Evolutionary conservation across 345 rosid genomes (phyloP).

Genomic region (Boechera divaricarpa): DNA sequence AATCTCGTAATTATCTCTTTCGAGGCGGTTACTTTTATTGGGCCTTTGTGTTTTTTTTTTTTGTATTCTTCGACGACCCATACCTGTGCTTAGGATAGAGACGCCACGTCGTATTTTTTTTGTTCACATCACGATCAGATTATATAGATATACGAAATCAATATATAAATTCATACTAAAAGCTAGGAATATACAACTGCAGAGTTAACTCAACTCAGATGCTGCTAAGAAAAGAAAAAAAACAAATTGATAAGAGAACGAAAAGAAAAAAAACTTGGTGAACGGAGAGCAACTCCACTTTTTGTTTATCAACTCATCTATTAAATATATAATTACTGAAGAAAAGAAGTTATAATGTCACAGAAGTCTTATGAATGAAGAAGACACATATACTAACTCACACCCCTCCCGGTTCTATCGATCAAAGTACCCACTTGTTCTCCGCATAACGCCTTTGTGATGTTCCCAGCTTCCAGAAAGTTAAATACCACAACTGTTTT

Average conservation of each 20-base stretch:
- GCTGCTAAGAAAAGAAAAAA: not conserved
- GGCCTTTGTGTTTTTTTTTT: constrained; percentile 9
- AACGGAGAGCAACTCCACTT: constrained; percentile 14
- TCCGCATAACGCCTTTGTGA: constrained; percentile 83
- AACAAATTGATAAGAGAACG: not conserved
- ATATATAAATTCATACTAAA: not conserved
- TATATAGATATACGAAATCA: not conserved
- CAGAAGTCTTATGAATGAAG: constrained; percentile 6
- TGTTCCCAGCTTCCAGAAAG: constrained; percentile 83
- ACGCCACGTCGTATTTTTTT: not conserved
- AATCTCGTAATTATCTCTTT: constrained; percentile 29
- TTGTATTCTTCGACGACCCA: not conserved
- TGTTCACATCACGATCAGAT: not conserved
- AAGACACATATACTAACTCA: constrained; percentile 16
- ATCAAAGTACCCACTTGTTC: constrained; percentile 89
- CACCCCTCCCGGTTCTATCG: constrained; percentile 61
- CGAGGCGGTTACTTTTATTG: not conserved
- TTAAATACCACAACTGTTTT: constrained; percentile 80
- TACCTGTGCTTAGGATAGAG: not conserved
- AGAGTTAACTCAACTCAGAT: constrained; percentile 13
- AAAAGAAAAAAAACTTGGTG: not conserved
- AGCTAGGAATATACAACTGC: constrained; percentile 20
- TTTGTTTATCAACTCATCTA: constrained; percentile 21
- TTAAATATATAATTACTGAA: constrained; percentile 29
- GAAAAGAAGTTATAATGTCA: constrained; percentile 19